Evolutionary conservation across 176 grass and related monocot genomes (phyloP).

Genomic region (Oryza officinalis): DNA sequence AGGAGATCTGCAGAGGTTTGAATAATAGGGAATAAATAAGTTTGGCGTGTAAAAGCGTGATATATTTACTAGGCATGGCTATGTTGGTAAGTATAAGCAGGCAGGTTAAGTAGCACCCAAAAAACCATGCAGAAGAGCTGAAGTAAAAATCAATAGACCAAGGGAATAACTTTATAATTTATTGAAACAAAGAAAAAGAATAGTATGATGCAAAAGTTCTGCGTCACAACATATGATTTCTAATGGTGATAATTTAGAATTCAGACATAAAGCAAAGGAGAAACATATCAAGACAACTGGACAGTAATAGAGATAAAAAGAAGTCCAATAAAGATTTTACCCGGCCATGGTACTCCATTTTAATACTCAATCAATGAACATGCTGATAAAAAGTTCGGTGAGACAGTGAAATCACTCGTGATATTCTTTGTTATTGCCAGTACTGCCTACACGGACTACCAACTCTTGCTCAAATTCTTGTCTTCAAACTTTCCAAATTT

Average conservation of each 20-base stretch:
- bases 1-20: slow-evolving; percentile 6
- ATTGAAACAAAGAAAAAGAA: not conserved
- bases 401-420: not conserved
- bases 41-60: not conserved
- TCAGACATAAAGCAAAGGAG: not conserved
- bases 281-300: not conserved
- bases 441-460: not conserved
- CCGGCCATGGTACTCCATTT: not conserved
- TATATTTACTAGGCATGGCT: not conserved
- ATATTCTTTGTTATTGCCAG: not conserved
- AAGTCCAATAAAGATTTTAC: not conserved
- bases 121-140: slow-evolving; percentile 6
- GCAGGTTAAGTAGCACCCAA: not conserved
- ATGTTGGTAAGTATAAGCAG: not conserved
- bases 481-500: not conserved
- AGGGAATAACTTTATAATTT: not conserved
- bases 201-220: not conserved
- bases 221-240: not conserved
- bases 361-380: not conserved
- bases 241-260: not conserved
- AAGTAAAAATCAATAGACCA: not conserved
- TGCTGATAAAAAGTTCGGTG: not conserved
- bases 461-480: not conserved
- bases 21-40: not conserved
- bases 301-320: not conserved